These are phyloP conservation scores for Vigna nakashimae DNA, from an alignment of 306 rosid species.

Conservation along the genomic window DNA sequence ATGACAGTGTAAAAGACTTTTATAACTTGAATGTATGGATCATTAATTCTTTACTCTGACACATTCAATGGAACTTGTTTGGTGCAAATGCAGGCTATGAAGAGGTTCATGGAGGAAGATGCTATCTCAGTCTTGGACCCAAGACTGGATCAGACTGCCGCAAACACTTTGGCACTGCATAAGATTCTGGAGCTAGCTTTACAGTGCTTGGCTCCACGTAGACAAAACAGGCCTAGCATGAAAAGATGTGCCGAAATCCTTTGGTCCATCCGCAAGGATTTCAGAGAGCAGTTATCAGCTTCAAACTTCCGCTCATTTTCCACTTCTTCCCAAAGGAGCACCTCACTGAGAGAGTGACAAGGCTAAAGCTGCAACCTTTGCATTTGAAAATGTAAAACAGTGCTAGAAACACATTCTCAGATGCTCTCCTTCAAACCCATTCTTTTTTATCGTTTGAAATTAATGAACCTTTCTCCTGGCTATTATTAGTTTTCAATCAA, in stretches of 20 bases:
- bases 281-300: conserved; percentile 63
- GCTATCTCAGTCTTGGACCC: conserved; percentile 74
- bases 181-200: conserved; percentile 88
- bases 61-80: conserved; percentile 32
- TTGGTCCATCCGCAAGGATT: conserved; percentile 92
- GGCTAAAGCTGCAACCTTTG: conserved; percentile 19
- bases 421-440: too few relatives aligned
- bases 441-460: background rate
- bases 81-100: conserved; percentile 79
- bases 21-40: background rate
- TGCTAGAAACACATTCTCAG: background rate
- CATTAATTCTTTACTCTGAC: background rate
- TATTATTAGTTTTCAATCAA: background rate
- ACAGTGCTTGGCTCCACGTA: conserved; percentile 90
- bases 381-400: conserved; percentile 11
- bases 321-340: conserved; percentile 57
- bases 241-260: conserved; percentile 90
- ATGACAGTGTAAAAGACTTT: background rate
- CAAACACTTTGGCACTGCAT: conserved; percentile 64
- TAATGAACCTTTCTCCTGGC: background rate
- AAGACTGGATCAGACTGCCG: conserved; percentile 60
- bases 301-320: conserved; percentile 69
- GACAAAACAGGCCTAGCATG: conserved; percentile 93
- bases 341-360: conserved; percentile 49
- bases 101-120: conserved; percentile 72